Base-by-base conservation (phyloP, 2,329 filamentous ascomycete species). In the Nannizziopsis barbatae region DNA sequence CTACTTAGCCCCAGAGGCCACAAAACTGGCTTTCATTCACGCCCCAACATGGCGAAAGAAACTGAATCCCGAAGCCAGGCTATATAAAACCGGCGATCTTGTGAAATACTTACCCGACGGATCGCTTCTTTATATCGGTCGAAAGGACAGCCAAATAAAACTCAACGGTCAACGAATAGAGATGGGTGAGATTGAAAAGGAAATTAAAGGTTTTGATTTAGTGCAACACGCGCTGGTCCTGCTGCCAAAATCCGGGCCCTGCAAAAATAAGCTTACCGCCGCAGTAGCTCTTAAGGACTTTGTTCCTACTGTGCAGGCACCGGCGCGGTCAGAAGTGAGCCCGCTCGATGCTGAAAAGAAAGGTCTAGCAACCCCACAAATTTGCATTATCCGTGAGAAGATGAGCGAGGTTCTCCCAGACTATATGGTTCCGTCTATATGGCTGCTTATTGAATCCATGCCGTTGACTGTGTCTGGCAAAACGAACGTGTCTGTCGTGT, bases 61-160 rank as follows among this genome's bases (percentile, higher is more conserved):
- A 3, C 32, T 43, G 5, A 18, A n/a, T 15, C 11, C 37, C 10
- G 33, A 74, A 3, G 14, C 33, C 11, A 68, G 93, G 0, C 30
- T 55, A 7, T 95, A 95, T 63, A 77, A 84, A 20, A 95, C 88
- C 0, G 88, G 88, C 0, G 89, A 95, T 64, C 86, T 84, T 59
- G 88, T 84, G 2, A 75, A 76, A 17, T 73, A 94, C 42, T 73
- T 75, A 1, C 55, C 71, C 0, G 73, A 84, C 50, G 86, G 87
- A 0, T 76, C 74, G 0, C 71, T 95, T 9, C 84, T 93, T 62
- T 93, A 85, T 58, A 72, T 88, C 20, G 89, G 89, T 0, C 81
- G 89, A 6, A 81, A 95, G 8, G 76, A 77, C 2, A 77, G 79
- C 42, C 89, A 95, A 62, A 80, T 93, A 52, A 95, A 95, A 62